phyloP scores from a whole-genome alignment of 2,329 filamentous ascomycete genomes.

The Xylaria hypoxylon region DNA sequence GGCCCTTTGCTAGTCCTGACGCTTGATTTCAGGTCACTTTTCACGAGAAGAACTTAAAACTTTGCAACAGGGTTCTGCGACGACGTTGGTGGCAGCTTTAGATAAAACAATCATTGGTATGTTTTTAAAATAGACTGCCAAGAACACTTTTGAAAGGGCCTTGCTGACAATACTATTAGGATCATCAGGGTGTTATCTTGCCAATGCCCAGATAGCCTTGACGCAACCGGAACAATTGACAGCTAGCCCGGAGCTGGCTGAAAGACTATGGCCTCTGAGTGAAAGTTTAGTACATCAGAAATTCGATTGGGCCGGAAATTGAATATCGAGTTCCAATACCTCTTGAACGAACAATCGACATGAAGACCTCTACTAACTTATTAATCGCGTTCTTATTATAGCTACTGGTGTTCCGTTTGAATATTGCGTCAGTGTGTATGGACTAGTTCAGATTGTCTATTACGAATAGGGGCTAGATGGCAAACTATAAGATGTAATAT shows the following conservation, averaged over 20 bases:
- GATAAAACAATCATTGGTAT: constrained; percentile 14
- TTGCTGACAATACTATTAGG: constrained; percentile 1
- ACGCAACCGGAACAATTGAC: background rate
- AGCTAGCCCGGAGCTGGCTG: background rate
- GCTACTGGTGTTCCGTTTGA: too few species aligned
- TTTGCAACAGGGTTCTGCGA: constrained; percentile 18
- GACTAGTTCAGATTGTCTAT: too few species aligned
- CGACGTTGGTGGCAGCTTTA: constrained; percentile 21
- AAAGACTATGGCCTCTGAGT: constrained; percentile 1
- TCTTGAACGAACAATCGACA: too few species aligned
- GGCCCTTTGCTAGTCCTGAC: background rate
- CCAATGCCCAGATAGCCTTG: constrained; percentile 1
- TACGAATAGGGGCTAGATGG: too few species aligned
- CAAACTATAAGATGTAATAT: too few species aligned
- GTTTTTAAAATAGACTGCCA: background rate
- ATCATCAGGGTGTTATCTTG: constrained; percentile 14
- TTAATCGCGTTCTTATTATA: too few species aligned
- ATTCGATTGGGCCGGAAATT: background rate
- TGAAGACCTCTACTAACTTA: too few species aligned
- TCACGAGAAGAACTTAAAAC: constrained; percentile 24
- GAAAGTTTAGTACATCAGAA: constrained; percentile 15
- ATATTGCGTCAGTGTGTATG: too few species aligned
- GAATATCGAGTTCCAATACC: background rate
- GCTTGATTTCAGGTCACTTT: constrained; percentile 6
- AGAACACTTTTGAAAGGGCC: background rate